Conservation (phyloP, 352 stramenopile genomes). For the Pythium oligandrum region DNA sequence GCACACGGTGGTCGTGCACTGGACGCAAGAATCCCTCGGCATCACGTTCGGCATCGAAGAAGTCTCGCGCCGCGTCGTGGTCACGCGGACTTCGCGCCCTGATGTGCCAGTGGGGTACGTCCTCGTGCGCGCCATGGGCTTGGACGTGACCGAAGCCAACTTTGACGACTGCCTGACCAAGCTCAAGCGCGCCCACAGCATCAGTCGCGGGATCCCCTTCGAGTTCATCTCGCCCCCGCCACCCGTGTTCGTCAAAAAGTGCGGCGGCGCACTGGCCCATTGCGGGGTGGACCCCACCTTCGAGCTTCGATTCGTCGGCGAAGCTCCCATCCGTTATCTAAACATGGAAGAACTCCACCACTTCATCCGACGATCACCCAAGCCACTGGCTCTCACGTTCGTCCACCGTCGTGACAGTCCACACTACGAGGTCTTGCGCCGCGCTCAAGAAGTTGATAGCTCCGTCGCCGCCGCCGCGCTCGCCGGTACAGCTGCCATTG, state of each 20-base stretch:
- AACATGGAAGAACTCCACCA: constrained; percentile 61
- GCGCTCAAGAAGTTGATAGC: constrained; percentile 24
- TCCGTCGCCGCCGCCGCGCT: constrained; percentile 16
- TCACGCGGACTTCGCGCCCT: constrained; percentile 47
- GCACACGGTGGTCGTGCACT: constrained; percentile 26
- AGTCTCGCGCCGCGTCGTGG: constrained; percentile 56
- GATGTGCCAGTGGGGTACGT: constrained; percentile 59
- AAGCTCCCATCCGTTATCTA: constrained; percentile 49
- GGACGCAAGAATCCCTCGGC: constrained; percentile 42
- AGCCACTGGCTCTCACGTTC: constrained; percentile 62
- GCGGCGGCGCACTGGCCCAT: constrained; percentile 31
- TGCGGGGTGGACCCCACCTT: constrained; percentile 54
- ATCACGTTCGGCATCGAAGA: constrained; percentile 75
- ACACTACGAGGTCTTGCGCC: constrained; percentile 18
- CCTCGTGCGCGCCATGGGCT: constrained; percentile 37
- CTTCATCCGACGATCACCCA: constrained; percentile 44
- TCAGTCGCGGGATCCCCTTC: constrained; percentile 46
- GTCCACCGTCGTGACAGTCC: constrained; percentile 48
- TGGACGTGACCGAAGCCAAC: constrained; percentile 40
- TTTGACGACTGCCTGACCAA: constrained; percentile 45
- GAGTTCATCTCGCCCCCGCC: constrained; percentile 54
- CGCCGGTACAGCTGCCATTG: constrained; percentile 21
- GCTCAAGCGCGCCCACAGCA: constrained; percentile 45
- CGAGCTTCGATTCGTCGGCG: constrained; percentile 58
- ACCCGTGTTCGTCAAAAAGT: constrained; percentile 49